phyloP scores from a whole-genome alignment of 78 protist species.

The Mantamonas sphyraenae region DNA sequence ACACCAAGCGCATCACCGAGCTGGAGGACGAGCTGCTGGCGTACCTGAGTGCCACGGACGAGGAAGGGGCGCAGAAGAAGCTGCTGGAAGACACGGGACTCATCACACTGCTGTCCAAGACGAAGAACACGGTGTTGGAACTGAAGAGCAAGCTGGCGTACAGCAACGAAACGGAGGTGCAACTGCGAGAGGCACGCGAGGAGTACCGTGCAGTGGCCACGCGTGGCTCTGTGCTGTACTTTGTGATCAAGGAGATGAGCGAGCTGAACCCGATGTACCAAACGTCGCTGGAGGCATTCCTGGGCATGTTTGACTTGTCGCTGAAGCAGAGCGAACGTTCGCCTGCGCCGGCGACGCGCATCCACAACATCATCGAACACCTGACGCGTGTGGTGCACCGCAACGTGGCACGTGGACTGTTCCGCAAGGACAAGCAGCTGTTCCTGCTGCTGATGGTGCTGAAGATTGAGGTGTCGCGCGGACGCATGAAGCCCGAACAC shows the following conservation, averaged over 20 bases:
- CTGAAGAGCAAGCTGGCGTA: background rate
- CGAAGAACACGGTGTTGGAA: background rate
- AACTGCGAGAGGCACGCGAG: constrained; percentile 59
- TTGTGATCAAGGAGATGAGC: constrained; percentile 71
- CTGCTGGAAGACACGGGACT: background rate
- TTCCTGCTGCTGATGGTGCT: background rate
- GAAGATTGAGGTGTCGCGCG: background rate
- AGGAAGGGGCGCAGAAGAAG: no score
- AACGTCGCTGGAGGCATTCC: constrained; percentile 67
- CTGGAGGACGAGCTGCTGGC: background rate
- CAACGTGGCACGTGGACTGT: background rate
- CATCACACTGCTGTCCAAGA: background rate
- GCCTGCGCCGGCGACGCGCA: background rate
- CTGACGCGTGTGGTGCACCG: constrained; percentile 31
- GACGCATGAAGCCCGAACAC: background rate
- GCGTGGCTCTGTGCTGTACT: constrained; percentile 78
- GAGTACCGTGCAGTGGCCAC: constrained; percentile 77
- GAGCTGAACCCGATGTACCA: constrained; percentile 75
- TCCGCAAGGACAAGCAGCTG: constrained; percentile 18
- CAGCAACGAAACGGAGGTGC: background rate
- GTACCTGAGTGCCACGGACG: background rate
- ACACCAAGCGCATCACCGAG: constrained; percentile 30
- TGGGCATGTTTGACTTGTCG: constrained; percentile 47
- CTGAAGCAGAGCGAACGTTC: constrained; percentile 11
- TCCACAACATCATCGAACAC: background rate